phyloP scores from a whole-genome alignment of 805 yeast species.

The Barnettozyma sucrosica region DNA sequence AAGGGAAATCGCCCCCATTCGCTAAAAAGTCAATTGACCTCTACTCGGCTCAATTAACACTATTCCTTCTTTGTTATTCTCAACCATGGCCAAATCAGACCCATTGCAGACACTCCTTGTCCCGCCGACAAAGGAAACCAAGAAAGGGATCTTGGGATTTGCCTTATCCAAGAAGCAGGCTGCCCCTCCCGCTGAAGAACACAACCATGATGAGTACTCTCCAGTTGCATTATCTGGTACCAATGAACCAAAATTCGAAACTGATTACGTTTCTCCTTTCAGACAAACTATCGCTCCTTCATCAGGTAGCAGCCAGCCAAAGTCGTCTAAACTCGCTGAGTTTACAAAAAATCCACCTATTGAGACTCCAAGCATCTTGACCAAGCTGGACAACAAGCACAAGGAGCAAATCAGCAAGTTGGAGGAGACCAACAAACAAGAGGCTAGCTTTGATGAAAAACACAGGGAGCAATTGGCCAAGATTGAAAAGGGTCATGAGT shows the following conservation, averaged over 20 bases:
- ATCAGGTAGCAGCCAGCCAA: background rate
- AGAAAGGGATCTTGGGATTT: conserved; percentile 9
- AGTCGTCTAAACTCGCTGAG: conserved; percentile 1
- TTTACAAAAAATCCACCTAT: background rate
- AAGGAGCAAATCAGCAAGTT: conserved; percentile 4
- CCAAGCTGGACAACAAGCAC: conserved; percentile 9
- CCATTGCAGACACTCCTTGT: background rate
- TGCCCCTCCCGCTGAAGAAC: background rate
- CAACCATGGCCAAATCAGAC: background rate
- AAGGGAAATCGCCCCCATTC: background rate
- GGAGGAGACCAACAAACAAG: conserved; percentile 4
- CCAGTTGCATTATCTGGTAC: background rate
- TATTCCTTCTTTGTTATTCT: background rate
- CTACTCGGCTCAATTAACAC: background rate
- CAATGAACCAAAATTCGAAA: background rate
- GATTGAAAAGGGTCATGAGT: background rate
- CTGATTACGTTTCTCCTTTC: background rate
- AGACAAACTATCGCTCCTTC: background rate
- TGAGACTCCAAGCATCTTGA: conserved; percentile 6
- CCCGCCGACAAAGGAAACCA: conserved; percentile 1
- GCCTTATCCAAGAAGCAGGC: conserved; percentile 4
- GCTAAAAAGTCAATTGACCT: background rate
- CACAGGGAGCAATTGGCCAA: conserved; percentile 8
- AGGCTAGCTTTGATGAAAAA: conserved; percentile 2
- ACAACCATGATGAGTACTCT: background rate